Evolutionary conservation across 2,329 filamentous ascomycete species (phyloP), one percentile per base, ranked within the genome.

Genomic region (Venturiaceae sp.): DNA sequence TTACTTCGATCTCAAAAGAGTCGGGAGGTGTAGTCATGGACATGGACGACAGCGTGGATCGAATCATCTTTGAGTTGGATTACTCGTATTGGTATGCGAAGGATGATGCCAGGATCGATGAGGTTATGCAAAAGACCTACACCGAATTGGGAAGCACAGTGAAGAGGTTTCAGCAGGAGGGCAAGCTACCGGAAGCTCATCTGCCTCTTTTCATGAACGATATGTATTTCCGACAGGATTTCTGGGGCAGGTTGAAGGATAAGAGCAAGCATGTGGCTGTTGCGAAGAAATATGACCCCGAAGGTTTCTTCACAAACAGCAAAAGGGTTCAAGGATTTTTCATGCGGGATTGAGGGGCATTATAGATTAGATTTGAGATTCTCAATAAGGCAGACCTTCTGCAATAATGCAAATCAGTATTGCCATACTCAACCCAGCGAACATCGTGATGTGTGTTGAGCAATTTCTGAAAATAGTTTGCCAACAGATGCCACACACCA

Each of bases 151-250:
- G 64, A n/a, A 68, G 69, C 13, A 58, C 69, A 1, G 66, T 74
- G 7, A 64, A 68, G 19, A 64, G 67, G 33, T 73, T 67, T 56
- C 69, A 71, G 28, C 2, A 57, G 16, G 16, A 34, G 16, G 53
- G 53, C 26, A 33, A 30, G 50, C 30, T 59, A 16, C 58, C 58
- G 4, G 32, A 59, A 16, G 53, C 57, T 5, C 74, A 76, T 59
- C 64, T 72, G 14, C 75, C 75, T 7, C 63, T 77, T 5, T 78
- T 78, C 63, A 75, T 76, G 71, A 77, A 76, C 58, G 75, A 77
- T 52, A 69, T 68, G 9, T 73, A 77, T 63, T 71, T 67, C 58
- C 64, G 69, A 33, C 74, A 78, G 66, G 72, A 76, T 56, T 77
- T 74, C 63, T 77, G 71, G 68, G 69, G 69, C 6, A 68, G 72